These are phyloP conservation scores for Mycena sp. DNA, from an alignment of 1,284 basidiomycete genomes.

Conservation along the genomic window DNA sequence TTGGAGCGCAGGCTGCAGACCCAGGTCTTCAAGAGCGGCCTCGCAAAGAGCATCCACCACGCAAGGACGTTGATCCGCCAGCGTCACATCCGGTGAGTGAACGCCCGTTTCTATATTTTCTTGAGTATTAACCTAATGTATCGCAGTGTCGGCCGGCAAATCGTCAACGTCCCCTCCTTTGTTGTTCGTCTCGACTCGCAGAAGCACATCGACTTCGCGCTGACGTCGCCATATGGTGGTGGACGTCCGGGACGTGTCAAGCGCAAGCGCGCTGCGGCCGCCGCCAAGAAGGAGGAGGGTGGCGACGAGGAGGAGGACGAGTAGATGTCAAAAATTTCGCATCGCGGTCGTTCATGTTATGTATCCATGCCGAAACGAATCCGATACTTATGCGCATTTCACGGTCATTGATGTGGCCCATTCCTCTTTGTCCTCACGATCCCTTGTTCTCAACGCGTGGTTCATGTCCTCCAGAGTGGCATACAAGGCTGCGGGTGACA, in stretches of 20 bases:
- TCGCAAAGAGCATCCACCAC: constrained; percentile 99
- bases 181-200: constrained; percentile 97
- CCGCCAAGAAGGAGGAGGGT: constrained; percentile 91
- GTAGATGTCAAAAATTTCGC: too few relatives aligned
- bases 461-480: too few relatives aligned
- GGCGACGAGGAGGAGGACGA: constrained; percentile 90
- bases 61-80: constrained; percentile 98
- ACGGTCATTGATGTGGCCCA: too few relatives aligned
- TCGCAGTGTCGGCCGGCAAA: constrained; percentile 95
- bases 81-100: constrained; percentile 89
- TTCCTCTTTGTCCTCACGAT: too few relatives aligned
- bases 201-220: constrained; percentile 99
- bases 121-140: constrained; percentile 3
- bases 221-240: constrained; percentile 97
- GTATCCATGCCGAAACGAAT: too few relatives aligned
- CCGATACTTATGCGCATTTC: too few relatives aligned
- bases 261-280: constrained; percentile 96
- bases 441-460: too few relatives aligned
- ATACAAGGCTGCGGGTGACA: too few relatives aligned
- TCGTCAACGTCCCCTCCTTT: constrained; percentile 99
- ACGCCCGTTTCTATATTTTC: not conserved
- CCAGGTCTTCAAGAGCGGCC: constrained; percentile 98
- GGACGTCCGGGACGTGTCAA: constrained; percentile 98
- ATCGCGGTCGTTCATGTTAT: too few relatives aligned
- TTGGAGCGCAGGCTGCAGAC: constrained; percentile 99